phyloP scores from a whole-genome alignment of 352 stramenopile species.

The Phytophthora europaea region DNA sequence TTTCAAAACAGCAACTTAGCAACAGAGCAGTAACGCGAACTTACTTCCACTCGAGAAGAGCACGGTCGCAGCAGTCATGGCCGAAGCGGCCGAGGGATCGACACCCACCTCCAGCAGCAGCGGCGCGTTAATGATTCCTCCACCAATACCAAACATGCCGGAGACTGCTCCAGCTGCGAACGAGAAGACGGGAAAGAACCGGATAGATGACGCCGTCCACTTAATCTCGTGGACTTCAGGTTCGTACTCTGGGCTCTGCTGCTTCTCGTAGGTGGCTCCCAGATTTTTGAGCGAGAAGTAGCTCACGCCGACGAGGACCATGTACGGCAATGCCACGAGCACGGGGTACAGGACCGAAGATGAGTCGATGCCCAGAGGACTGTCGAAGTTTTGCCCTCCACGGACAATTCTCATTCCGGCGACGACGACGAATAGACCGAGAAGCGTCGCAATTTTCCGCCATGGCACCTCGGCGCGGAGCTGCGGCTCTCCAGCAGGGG shows the following conservation, averaged over 20 bases:
- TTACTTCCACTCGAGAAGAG: slow-evolving; percentile 79
- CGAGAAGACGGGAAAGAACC: slow-evolving; percentile 92
- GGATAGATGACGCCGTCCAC: slow-evolving; percentile 68
- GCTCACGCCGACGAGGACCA: slow-evolving; percentile 79
- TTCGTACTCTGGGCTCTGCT: slow-evolving; percentile 65
- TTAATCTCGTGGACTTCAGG: slow-evolving; percentile 64
- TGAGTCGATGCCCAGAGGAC: slow-evolving; percentile 91
- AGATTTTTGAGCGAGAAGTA: slow-evolving; percentile 76
- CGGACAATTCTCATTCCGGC: slow-evolving; percentile 94
- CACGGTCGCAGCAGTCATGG: slow-evolving; percentile 88
- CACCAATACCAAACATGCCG: slow-evolving; percentile 96
- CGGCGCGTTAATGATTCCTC: slow-evolving; percentile 96
- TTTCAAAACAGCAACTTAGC: background rate
- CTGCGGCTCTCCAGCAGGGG: slow-evolving; percentile 28
- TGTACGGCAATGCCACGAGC: slow-evolving; percentile 66
- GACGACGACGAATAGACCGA: slow-evolving; percentile 91
- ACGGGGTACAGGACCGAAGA: slow-evolving; percentile 82
- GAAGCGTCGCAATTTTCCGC: slow-evolving; percentile 86
- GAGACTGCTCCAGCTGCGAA: slow-evolving; percentile 92
- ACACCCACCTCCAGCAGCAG: slow-evolving; percentile 96
- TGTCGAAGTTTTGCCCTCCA: slow-evolving; percentile 89
- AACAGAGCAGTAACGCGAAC: slow-evolving; percentile 5
- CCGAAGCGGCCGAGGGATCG: slow-evolving; percentile 80
- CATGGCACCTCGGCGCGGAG: slow-evolving; percentile 67
- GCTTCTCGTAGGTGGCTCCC: slow-evolving; percentile 49